Base-by-base conservation (phyloP, 768 basidiomycete species). In the Podaxis sp. region DNA sequence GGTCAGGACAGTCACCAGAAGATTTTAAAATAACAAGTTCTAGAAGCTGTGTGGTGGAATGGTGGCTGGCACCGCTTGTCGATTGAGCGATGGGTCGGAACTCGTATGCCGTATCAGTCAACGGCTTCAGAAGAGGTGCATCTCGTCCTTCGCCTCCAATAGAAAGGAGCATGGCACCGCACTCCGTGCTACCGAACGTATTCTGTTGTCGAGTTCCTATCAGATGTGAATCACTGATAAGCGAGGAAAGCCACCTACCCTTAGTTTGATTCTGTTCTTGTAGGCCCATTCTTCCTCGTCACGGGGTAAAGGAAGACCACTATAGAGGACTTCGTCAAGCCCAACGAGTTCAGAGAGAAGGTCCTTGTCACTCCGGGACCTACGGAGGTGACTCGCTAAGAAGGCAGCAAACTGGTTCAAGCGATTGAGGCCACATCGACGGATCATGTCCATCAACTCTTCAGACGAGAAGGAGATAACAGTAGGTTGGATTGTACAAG, bases 151-250 rank as follows among this genome's bases (percentile, higher is more conserved):
- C 73, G 41, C 81, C 83, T 41, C 85, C 87, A 55, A 55, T 26
- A 37, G 89, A 87, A 24, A 86, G 71, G 55, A 93, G 76, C 80
- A 89, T 88, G 0, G 83, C 87, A 48, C 89, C 90, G 63, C 88
- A 83, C 77, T 93, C 91, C 0, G 91, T 93, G 73, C 85, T 90
- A 13, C 91, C 91, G 70, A 92, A 93, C 8, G 89, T 77, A 70
- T 91, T 93, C 87, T 90, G 55, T 50, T 36, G 38, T 61, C 50
- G 38, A 30, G 17, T n/a, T 38, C 7, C 33, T 54, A 61, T 54
- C 52, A 55, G 60, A 46, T 37, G 13, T 24, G 38, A 46, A 37
- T 55, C 28, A 55, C 13, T 33, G 40, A 37, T 36, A 40, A 55
- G 40, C 40, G 40, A 61, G 30, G 13, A 54, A 46, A 46, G 36